Base-by-base conservation (phyloP, 2,329 filamentous ascomycete species). In the Cadophora gregata region DNA sequence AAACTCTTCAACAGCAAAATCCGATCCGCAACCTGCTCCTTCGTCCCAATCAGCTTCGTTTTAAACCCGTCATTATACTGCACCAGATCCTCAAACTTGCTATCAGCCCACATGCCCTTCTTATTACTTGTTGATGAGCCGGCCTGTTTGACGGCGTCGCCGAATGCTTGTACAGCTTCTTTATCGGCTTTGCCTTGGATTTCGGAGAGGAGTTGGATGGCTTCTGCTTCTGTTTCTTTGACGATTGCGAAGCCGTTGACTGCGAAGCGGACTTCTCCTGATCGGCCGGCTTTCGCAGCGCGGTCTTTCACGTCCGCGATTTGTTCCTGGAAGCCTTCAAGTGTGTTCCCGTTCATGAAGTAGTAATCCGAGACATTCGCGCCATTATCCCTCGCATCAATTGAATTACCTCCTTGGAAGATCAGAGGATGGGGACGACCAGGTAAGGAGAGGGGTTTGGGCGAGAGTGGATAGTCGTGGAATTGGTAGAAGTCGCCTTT, bases 11-110 rank as follows among this genome's bases (percentile, higher is more conserved):
- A 71, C 69, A 85, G 67, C 45, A 84, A 67, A 45, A 85, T 83
- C 4, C 83, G 75, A 67, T 85, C 82, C 0, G 81, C 82, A 59
- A 85, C 81, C 72, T 84, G 82, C 72, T 83, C 80, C 67, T 81
- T 82, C 0, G 83, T 84, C 0, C 83, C 83, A 51, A 85, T 84
- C 29, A 85, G 72, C 74, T 84, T 85, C 3, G 83, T 84, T 77
- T 85, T 85, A 75, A 85, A 86, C 1, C 83, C 83, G 71, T 85
- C 83, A 55, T 85, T 85, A 69, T 85, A 85, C 75, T 85, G 83
- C 33, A 85, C 81, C 63, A 85, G 71, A 70, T 86, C 83, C 59
- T 85, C 81, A 48, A 85, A 81, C 68, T 82, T 82, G 70, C 78
- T 81, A 56, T 83, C 77, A 8, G 83, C 82, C 83, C 83, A 85